Conservation (phyloP, 129 eudicot species). For the Silybum marianum region DNA sequence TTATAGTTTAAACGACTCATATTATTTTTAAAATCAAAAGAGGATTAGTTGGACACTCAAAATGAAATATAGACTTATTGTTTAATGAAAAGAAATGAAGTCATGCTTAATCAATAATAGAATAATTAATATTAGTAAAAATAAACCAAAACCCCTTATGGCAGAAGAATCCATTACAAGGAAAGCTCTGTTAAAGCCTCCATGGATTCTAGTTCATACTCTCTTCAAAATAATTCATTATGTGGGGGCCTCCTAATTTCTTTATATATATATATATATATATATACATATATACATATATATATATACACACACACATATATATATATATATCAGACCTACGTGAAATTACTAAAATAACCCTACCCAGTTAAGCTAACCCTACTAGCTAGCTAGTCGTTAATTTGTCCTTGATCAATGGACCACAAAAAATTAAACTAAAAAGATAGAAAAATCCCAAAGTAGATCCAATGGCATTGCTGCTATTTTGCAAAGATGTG, state of each 20-base stretch:
- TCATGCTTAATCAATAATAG: neutral
- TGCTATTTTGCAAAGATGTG: conserved; percentile 30
- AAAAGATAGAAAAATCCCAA: conserved; percentile 19
- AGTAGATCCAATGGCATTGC: conserved; percentile 35
- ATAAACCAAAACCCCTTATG: conserved; percentile 37
- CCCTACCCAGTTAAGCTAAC: conserved; percentile 19
- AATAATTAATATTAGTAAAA: conserved; percentile 17
- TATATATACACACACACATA: conserved; percentile 7
- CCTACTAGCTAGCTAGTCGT: conserved; percentile 11
- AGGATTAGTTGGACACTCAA: neutral
- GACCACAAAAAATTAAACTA: neutral
- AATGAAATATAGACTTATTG: neutral
- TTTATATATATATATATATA: conserved; percentile 17
- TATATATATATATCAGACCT: too few species aligned
- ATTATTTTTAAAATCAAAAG: neutral
- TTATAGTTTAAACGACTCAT: neutral
- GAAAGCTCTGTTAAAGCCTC: conserved; percentile 50
- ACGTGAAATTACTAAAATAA: conserved; percentile 12
- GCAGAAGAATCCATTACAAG: conserved; percentile 51
- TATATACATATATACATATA: neutral
- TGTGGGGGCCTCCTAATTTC: conserved; percentile 39
- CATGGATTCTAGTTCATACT: conserved; percentile 46
- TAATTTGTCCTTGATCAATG: conserved; percentile 21
- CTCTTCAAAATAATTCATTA: conserved; percentile 45
- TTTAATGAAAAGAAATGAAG: neutral